These are phyloP conservation scores for Penicillium janthinellum DNA, from an alignment of 2,329 filamentous ascomycete species.

Conservation along the genomic window DNA sequence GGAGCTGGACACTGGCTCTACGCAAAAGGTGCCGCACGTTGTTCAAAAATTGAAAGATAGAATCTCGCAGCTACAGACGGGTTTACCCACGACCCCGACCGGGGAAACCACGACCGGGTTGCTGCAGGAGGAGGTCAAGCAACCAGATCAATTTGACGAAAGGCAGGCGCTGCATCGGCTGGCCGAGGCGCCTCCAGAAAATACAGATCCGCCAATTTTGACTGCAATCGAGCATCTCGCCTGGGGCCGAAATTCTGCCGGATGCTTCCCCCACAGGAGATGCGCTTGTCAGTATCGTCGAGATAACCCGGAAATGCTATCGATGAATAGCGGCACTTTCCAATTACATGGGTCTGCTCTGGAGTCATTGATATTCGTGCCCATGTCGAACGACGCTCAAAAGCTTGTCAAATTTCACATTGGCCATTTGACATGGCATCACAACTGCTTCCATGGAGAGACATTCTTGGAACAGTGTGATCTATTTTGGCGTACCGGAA, in stretches of 20 bases:
- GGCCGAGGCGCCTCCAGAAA: conserved; percentile 14
- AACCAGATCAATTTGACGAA: conserved; percentile 5
- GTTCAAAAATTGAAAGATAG: conserved; percentile 19
- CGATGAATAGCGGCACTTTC: conserved; percentile 16
- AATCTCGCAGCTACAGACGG: conserved; percentile 27
- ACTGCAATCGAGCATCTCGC: conserved; percentile 42
- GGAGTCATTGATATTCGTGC: conserved; percentile 14
- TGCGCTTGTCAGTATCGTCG: conserved; percentile 32
- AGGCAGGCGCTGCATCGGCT: conserved; percentile 7
- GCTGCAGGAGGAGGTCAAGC: conserved; percentile 7
- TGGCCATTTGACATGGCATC: conserved; percentile 28
- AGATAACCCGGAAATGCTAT: conserved; percentile 16
- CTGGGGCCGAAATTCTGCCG: conserved; percentile 40
- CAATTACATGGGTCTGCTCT: conserved; percentile 14
- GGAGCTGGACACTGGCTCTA: conserved; percentile 22
- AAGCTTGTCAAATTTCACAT: conserved; percentile 29
- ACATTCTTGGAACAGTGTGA: conserved; percentile 32
- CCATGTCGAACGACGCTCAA: conserved; percentile 16
- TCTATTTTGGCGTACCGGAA: conserved; percentile 27
- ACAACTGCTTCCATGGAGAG: conserved; percentile 27
- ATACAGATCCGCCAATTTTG: conserved; percentile 31
- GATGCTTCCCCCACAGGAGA: conserved; percentile 38
- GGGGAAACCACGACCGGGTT: conserved; percentile 4
- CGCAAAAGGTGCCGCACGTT: conserved; percentile 9
- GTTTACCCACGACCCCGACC: background rate